Evolutionary conservation across 495 filamentous ascomycete species (phyloP), one percentile per base, ranked within the genome.

Genomic region (Xylaria acuta): DNA sequence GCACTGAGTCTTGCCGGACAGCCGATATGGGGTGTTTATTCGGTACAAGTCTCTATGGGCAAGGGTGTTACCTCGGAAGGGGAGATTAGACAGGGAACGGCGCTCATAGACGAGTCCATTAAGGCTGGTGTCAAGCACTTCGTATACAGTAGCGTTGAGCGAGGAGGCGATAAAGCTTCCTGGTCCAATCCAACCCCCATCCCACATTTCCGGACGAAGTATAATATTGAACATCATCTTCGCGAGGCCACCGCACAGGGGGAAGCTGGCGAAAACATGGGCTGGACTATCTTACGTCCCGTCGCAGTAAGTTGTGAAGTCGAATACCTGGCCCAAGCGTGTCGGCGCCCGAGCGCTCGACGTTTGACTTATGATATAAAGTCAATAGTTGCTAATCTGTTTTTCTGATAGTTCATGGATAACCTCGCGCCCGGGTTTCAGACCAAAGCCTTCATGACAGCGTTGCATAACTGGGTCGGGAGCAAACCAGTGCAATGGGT

Each of bases 131-230:
- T 93, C 67, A 82, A 84, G 67, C 85, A 89, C 74, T 92, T 94
- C 76, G 88, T 94, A 11, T 94, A 92, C 81, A 86, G 82, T 51
- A 89, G 86, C 59, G 90, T 92, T 8, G 92, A 94, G 74, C 89
- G 92, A 5, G 90, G 91, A 54, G 92, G 90, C 36, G 81, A 83
- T 20, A 80, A 84, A 5, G 77, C 77, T 0, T 90, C 86, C 34
- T 86, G 85, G 72, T 74, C 81, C 9, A 90, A 88, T 70, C 81
- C 85, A 7, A 93, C 92, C 0, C 78, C 84, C 0, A 83, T 94
- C 54, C 89, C 90, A 36, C 91, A 94, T 75, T 93, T 93, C 77
- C 84, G 85, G 67, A 82, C 77, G 80, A 94, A 94, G 78, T 84
- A 91, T 73, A 74, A 85, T 1, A 90, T 93, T 73, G 92, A 94